A percentile compares a stretch with the other conserved stretches of the same genome.
Conservation (phyloP, 1,139 yeast genomes). For the Pichia sp. region DNA sequence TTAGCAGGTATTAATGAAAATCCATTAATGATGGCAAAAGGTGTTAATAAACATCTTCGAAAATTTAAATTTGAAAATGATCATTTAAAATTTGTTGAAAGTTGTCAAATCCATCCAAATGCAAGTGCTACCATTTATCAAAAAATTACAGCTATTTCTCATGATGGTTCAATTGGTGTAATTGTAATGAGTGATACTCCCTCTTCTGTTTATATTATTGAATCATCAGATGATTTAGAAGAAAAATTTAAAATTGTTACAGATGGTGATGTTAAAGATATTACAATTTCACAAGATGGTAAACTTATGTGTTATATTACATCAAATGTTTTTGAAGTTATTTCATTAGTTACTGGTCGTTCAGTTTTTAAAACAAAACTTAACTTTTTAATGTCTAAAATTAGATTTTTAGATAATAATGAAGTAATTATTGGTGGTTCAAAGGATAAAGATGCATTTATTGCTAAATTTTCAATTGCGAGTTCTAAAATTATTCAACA, state of each 20-base stretch:
- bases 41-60: constrained; percentile 67
- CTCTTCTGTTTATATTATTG: constrained; percentile 51
- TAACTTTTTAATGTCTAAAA: constrained; percentile 46
- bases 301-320: constrained; percentile 55
- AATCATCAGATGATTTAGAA: constrained; percentile 46
- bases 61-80: constrained; percentile 56
- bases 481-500: constrained; percentile 40
- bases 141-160: constrained; percentile 47
- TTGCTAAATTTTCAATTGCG: constrained; percentile 39
- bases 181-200: constrained; percentile 60
- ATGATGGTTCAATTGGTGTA: constrained; percentile 52
- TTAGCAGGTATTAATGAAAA: constrained; percentile 74
- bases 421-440: constrained; percentile 55
- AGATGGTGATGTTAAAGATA: constrained; percentile 47
- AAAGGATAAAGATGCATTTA: constrained; percentile 40
- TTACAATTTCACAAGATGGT: constrained; percentile 44
- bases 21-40: constrained; percentile 47
- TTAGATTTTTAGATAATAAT: constrained; percentile 51
- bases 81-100: constrained; percentile 55
- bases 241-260: constrained; percentile 48
- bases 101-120: constrained; percentile 42
- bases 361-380: constrained; percentile 31
- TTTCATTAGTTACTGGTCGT: constrained; percentile 43
- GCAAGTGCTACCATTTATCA: constrained; percentile 49
- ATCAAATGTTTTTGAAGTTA: constrained; percentile 45